Evolutionary conservation across 805 yeast genomes (phyloP), one percentile per base, ranked within the genome.

Genomic region (Ogataea nitratoaversa): DNA sequence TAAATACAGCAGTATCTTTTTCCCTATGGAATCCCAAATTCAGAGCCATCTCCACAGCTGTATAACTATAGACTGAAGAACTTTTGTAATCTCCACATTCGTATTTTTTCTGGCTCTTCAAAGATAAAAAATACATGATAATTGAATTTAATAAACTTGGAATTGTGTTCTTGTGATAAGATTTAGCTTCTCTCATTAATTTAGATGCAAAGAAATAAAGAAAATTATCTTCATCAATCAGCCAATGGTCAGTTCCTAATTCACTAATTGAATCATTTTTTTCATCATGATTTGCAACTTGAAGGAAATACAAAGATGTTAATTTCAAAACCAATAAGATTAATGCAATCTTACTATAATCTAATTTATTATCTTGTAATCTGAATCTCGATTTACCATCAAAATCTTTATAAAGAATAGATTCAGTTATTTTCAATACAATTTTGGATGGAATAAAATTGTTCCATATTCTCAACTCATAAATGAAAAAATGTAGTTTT

Each of bases 31-130:
- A 37, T 16, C 59, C 60, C 25, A 55, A 39, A 19, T 39, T 36
- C 12, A 40, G 8, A 3, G 57, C 57, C 51, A 55, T 54, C 28
- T 44, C 41, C 19, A 55, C 48, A 3, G 54, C 48, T n/a, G 40
- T 36, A 7, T 44, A 36, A 27, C 41, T 51, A 23, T 40, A 49
- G 17, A 35, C 35, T 5, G 56, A 39, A 9, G 53, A 46, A 19
- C 34, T 41, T 19, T 43, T 46, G 22, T 41, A 46, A 32, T 47
- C 50, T 18, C 46, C 49, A 13, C 48, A 44, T 27, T 52, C 52
- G 25, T 43, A 46, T 30, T 36, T 47, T 16, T 41, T 50, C 17
- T 43, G 40, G 30, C 44, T 41, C 30, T 49, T 46, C 18, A 47
- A 40, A 5, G 44, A 40, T 14, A 52, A 40, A 31, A 52, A 43